Base-by-base conservation (phyloP, 768 basidiomycete genomes). In the Termitomyces sp. region DNA sequence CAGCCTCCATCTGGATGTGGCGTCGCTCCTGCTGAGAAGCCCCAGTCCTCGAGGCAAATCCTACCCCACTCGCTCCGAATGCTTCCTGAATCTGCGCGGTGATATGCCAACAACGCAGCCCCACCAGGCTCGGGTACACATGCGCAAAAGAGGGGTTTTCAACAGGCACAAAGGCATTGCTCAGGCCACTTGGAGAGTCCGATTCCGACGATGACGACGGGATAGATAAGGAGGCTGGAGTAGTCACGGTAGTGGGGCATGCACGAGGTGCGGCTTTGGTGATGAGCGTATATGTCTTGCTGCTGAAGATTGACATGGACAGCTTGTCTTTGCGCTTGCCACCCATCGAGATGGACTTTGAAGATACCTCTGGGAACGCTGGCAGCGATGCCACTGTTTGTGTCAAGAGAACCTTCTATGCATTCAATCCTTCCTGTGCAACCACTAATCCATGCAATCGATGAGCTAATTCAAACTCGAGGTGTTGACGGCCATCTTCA, bases 291-390 rank as follows among this genome's bases (percentile, higher is more conserved):
- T 87, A 81, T 10, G 84, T 88, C 64, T 83, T 81, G n/a, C 89
- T 88, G 50, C 87, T 83, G 68, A 90, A 90, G 26, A 90, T 87
- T 6, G 83, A 80, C n/a, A n/a, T n/a, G n/a, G n/a, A n/a, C 24
- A 91, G 70, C 64, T 90, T 88, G 66, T 90, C 88, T 56, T 83
- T 79, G n/a, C 73, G 69, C 40, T 78, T 79, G 26, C 73, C 70
- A 32, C 72, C 70, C 12, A 67, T 60, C 13, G 71, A 60, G 0
- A 83, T 80, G 9, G 80, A 73, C 22, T n/a, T 76, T 73, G 68
- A 89, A 88, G 33, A 87, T 86, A 69, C 86, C 84, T 61, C 76
- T 77, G 16, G 76, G 77, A 51, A 76, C 72, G 49, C 70, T 71
- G 2, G 76, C 66, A 7, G 80, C 74, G 35, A 77, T 71, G 8